These are phyloP conservation scores for Phlyctochytrium arcticum DNA, from an alignment of 192 early-diverging fungal species.

Conservation along the genomic window DNA sequence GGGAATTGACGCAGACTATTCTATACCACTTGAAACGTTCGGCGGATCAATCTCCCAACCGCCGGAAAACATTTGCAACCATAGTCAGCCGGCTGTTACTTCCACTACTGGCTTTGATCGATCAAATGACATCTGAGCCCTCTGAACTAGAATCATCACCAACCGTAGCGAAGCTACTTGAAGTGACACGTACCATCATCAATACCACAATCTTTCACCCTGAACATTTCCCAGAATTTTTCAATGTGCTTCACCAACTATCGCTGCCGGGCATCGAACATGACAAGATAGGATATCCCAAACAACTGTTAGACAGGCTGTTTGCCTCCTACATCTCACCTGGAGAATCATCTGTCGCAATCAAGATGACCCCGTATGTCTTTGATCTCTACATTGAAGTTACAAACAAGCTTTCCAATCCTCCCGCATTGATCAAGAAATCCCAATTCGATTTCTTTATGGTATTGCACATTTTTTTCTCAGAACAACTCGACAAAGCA, in stretches of 20 bases:
- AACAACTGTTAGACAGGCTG: slow-evolving; percentile 17
- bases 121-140: no score
- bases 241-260: slow-evolving; percentile 14
- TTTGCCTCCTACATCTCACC: no score
- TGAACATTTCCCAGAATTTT: slow-evolving; percentile 25
- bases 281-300: slow-evolving; percentile 21
- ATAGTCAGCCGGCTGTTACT: slow-evolving; percentile 7
- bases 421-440: no score
- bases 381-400: no score
- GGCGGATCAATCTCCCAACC: slow-evolving; percentile 14
- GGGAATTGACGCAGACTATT: neutral
- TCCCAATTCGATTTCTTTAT: no score
- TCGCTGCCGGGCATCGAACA: neutral
- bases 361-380: no score
- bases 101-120: neutral
- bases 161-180: no score
- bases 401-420: no score
- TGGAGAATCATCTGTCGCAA: no score
- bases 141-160: no score
- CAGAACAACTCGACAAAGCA: no score
- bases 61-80: slow-evolving; percentile 17
- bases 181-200: neutral
- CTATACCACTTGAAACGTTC: neutral
- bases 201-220: slow-evolving; percentile 14
- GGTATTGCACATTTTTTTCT: no score